A percentile compares a stretch with the other conserved stretches of the same genome.
phyloP scores from a whole-genome alignment of 345 rosid genomes.

The Zanthoxylum bungeanum region DNA sequence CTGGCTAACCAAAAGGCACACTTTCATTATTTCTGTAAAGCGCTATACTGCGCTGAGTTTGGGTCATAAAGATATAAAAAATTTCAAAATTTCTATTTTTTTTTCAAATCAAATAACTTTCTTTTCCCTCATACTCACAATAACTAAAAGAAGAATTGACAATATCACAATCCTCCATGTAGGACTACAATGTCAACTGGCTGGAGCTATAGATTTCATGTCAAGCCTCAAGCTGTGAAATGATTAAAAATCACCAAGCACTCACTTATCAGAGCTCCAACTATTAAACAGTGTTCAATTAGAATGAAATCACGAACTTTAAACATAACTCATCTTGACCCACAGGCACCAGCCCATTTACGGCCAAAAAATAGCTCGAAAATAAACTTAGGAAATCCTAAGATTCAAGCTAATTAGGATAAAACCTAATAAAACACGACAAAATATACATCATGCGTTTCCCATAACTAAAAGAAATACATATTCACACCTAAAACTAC shows the following conservation, averaged over 20 bases:
- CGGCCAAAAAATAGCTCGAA: no score
- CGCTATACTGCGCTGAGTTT: background rate
- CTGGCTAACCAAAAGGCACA: background rate
- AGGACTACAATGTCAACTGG: background rate
- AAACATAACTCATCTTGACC: conserved; percentile 3
- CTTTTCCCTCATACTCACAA: background rate
- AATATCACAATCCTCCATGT: background rate
- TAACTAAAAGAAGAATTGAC: background rate
- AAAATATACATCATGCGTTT: no score
- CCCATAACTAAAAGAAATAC: no score
- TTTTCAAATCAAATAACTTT: background rate
- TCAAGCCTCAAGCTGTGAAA: background rate
- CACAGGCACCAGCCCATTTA: background rate
- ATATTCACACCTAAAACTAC: no score
- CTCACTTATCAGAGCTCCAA: background rate
- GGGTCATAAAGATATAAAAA: background rate
- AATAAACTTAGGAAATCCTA: no score
- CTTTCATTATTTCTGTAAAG: background rate
- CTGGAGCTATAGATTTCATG: background rate
- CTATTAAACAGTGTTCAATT: background rate
- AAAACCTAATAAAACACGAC: no score
- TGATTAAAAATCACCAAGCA: background rate
- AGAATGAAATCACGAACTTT: background rate
- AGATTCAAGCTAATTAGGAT: no score
- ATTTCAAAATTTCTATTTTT: background rate